These are phyloP conservation scores for Ogataea minuta DNA, from an alignment of 805 yeast species.

Conservation along the genomic window DNA sequence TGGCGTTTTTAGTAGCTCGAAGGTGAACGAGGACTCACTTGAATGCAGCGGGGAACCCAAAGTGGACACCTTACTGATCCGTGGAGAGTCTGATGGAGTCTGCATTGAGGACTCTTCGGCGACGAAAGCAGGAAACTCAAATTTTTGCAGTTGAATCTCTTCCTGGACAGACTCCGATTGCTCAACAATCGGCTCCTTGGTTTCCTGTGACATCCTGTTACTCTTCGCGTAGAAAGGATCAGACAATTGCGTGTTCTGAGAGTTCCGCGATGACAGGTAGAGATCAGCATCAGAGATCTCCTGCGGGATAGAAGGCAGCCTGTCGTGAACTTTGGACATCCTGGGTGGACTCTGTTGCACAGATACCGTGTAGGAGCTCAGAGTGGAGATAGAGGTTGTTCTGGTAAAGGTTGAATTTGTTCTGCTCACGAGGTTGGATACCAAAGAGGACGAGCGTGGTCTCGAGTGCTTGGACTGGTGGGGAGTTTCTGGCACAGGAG, in stretches of 20 bases:
- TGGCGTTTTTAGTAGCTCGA: slow-evolving; percentile 23
- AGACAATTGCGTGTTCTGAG: slow-evolving; percentile 10
- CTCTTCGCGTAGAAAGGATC: slow-evolving; percentile 13
- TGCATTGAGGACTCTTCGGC: slow-evolving; percentile 1
- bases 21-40: slow-evolving; percentile 29
- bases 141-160: slow-evolving; percentile 17
- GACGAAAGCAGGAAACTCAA: slow-evolving; percentile 16
- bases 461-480: slow-evolving; percentile 14
- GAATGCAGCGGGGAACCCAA: slow-evolving; percentile 26
- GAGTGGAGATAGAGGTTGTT: slow-evolving; percentile 29
- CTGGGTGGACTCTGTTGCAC: slow-evolving; percentile 8
- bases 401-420: slow-evolving; percentile 31
- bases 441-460: slow-evolving; percentile 18
- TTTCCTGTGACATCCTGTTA: slow-evolving; percentile 6
- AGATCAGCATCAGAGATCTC: slow-evolving; percentile 11
- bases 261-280: slow-evolving; percentile 6
- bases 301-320: slow-evolving; percentile 26
- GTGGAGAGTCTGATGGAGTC: slow-evolving; percentile 13
- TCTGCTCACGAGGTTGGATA: slow-evolving; percentile 23
- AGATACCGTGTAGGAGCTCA: slow-evolving; percentile 21
- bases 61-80: slow-evolving; percentile 22
- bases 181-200: slow-evolving; percentile 2
- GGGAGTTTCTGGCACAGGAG: background rate
- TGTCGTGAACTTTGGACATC: slow-evolving; percentile 9
- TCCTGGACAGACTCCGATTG: slow-evolving; percentile 11